These are phyloP conservation scores for Fusarium sp. DNA, from an alignment of 2,329 filamentous ascomycete genomes.

Conservation along the genomic window DNA sequence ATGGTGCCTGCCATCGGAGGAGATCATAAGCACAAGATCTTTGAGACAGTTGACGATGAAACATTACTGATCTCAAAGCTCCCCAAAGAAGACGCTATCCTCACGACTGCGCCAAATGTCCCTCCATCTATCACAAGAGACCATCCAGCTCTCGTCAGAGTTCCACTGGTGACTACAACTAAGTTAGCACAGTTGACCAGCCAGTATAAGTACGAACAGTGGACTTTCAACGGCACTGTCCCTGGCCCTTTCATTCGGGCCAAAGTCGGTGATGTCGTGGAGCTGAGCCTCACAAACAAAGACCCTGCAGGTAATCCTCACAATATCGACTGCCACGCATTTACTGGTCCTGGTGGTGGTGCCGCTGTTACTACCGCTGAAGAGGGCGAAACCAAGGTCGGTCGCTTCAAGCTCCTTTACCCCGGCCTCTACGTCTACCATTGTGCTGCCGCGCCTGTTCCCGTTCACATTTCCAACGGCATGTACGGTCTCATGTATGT, in stretches of 20 bases:
- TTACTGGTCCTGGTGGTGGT: constrained; percentile 26
- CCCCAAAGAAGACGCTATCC: neutral
- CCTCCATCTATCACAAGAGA: neutral
- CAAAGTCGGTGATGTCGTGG: constrained; percentile 18
- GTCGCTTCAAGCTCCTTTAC: constrained; percentile 21
- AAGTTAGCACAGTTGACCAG: constrained; percentile 22
- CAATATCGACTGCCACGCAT: constrained; percentile 25
- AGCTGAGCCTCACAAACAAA: constrained; percentile 18
- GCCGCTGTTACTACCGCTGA: constrained; percentile 19
- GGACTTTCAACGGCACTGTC: constrained; percentile 27
- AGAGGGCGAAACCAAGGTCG: constrained; percentile 25
- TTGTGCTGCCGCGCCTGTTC: neutral
- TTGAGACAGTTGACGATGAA: neutral
- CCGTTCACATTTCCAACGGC: neutral
- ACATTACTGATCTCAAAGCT: neutral
- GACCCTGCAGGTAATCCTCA: constrained; percentile 3
- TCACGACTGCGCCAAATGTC: neutral
- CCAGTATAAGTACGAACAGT: constrained; percentile 27
- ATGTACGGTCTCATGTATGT: constrained; percentile 21
- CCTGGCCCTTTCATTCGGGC: constrained; percentile 22
- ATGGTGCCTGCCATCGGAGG: neutral
- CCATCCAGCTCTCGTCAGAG: neutral
- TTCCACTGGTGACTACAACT: neutral
- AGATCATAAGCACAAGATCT: neutral
- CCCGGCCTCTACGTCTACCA: constrained; percentile 22